Evolutionary conservation across 345 rosid species (phyloP), one percentile per base, ranked within the genome.

Genomic region (Lepidium africanum): DNA sequence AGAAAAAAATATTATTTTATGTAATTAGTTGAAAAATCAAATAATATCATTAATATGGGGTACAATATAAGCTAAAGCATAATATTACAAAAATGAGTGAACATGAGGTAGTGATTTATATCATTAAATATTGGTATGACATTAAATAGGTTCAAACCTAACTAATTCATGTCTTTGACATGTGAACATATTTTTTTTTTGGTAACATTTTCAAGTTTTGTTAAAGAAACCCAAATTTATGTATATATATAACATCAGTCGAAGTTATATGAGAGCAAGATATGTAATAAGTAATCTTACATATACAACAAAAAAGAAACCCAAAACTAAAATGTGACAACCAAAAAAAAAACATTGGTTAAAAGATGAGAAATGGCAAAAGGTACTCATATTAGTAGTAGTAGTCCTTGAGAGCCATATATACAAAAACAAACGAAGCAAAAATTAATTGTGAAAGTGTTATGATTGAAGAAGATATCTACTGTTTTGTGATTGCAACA

Each of bases 401-500:
- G 9, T 35, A 40, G 17, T 39, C 13, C 35, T 47, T 43, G 2
- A n/a, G 6, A 13, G 60, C 60, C 55, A 53, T 71, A 62, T 62
- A 43, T 63, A 72, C 76, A 63, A 33, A 55, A 38, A 37, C 38
- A 33, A 52, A 54, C 25, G 32, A 17, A 41, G 3, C 13, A 46
- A 11, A n/a, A 30, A 27, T 0, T 0, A 5, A 5, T 27, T 64
- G 11, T 48, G 1, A 62, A 71, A n/a, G 15, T 50, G 69, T 36
- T 43, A 43, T 33, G 30, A 59, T 27, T 27, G 6, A 59, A 51
- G 19, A 30, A 60, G 63, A 55, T 27, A 73, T 67, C 51, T 19
- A 12, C 45, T 54, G 21, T 13, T 56, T 30, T 74, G 53, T 55
- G 70, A 69, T 56, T 48, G 60, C 47, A 75, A 48, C 49, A 49